phyloP scores from a whole-genome alignment of 495 filamentous ascomycete genomes.

The Rostrohypoxylon terebratum region DNA sequence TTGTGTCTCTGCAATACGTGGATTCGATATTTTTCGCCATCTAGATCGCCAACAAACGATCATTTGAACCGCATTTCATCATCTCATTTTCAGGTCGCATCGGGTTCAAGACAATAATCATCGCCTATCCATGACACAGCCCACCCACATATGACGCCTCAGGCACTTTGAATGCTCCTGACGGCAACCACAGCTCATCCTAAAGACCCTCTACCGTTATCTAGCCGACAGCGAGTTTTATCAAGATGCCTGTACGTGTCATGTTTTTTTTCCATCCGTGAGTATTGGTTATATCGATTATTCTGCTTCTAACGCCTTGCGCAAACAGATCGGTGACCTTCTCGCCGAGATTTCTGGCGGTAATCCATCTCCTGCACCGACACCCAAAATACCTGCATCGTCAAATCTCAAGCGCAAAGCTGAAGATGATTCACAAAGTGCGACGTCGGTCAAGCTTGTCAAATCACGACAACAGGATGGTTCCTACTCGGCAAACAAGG shows the following conservation, averaged over 20 bases:
- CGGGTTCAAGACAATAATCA: slow-evolving; percentile 29
- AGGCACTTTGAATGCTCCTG: slow-evolving; percentile 38
- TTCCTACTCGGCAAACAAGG: slow-evolving; percentile 45
- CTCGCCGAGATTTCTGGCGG: slow-evolving; percentile 67
- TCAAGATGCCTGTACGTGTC: slow-evolving; percentile 48
- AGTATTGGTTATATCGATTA: background rate
- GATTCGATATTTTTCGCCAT: background rate
- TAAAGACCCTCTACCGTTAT: slow-evolving; percentile 17
- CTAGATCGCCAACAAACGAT: background rate
- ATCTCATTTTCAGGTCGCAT: slow-evolving; percentile 36
- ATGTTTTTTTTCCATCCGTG: slow-evolving; percentile 26
- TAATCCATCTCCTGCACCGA: slow-evolving; percentile 52
- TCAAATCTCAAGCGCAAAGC: slow-evolving; percentile 63
- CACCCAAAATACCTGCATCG: slow-evolving; percentile 43
- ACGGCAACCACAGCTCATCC: slow-evolving; percentile 39
- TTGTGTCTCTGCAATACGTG: background rate
- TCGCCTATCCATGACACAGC: slow-evolving; percentile 45
- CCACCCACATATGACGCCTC: slow-evolving; percentile 45
- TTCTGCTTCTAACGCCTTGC: slow-evolving; percentile 38
- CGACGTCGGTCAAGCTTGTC: slow-evolving; percentile 46
- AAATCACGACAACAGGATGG: slow-evolving; percentile 46
- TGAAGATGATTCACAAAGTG: slow-evolving; percentile 55
- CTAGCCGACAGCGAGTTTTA: slow-evolving; percentile 26
- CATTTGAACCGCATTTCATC: slow-evolving; percentile 21
- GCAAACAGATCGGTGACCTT: slow-evolving; percentile 62